A percentile compares a stretch with the other conserved stretches of the same genome.
Conservation (phyloP, 164 flowering plant species). For the Platanus orientalis region DNA sequence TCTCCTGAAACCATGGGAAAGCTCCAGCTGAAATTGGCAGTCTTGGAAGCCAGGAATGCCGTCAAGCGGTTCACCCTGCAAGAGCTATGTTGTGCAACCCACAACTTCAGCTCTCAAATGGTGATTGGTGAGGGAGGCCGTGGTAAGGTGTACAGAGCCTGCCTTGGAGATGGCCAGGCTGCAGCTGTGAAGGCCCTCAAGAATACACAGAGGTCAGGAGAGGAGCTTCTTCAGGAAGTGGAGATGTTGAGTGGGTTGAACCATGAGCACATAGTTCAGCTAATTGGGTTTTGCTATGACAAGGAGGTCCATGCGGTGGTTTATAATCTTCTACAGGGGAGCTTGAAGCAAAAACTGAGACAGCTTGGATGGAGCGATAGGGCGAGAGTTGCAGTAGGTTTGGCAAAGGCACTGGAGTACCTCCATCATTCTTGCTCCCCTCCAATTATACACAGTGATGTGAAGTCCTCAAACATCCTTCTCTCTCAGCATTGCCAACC, state of each 20-base stretch:
- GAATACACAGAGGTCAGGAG: no score
- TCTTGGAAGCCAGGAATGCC: constrained; percentile 20
- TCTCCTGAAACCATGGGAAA: background rate
- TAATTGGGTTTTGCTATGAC: constrained; percentile 34
- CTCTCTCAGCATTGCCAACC: constrained; percentile 31
- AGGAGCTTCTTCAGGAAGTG: no score
- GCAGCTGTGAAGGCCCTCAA: no score
- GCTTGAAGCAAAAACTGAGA: constrained; percentile 27
- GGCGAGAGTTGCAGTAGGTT: constrained; percentile 31
- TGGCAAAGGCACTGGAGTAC: constrained; percentile 42
- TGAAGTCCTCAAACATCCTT: constrained; percentile 44
- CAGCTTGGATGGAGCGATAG: constrained; percentile 36
- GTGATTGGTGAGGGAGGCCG: no score
- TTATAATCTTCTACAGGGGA: constrained; percentile 19
- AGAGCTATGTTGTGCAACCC: constrained; percentile 30
- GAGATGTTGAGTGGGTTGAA: constrained; percentile 26
- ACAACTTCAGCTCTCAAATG: constrained; percentile 27
- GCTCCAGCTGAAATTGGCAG: constrained; percentile 20
- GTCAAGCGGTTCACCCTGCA: constrained; percentile 23
- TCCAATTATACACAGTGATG: no score
- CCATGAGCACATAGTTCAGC: constrained; percentile 36
- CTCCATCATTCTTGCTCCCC: no score
- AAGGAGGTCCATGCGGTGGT: constrained; percentile 28
- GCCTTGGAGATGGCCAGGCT: no score
- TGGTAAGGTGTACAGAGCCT: constrained; percentile 31